These are phyloP conservation scores for Pterocarpus macrocarpus DNA, from an alignment of 306 rosid genomes.

Conservation along the genomic window DNA sequence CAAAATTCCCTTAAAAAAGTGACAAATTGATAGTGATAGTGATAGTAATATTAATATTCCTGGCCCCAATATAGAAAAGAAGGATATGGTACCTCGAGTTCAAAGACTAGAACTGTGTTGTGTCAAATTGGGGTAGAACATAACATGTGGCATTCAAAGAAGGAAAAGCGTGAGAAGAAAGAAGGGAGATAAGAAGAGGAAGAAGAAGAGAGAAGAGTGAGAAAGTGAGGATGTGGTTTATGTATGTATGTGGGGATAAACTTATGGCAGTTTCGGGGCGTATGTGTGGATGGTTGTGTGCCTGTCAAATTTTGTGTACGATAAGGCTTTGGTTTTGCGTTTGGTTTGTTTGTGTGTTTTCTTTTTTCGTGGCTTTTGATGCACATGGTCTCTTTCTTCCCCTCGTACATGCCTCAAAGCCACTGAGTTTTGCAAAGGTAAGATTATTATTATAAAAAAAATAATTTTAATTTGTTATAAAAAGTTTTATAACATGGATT, in stretches of 20 bases:
- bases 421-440: neutral
- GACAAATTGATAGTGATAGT: conserved; percentile 11
- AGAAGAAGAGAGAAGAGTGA: conserved; percentile 25
- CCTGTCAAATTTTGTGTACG: conserved; percentile 61
- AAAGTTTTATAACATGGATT: too few species aligned
- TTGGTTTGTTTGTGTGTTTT: neutral
- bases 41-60: neutral
- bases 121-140: conserved; percentile 31
- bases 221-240: conserved; percentile 37
- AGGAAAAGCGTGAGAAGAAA: neutral
- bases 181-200: conserved; percentile 25
- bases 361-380: conserved; percentile 3
- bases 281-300: conserved; percentile 72
- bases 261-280: conserved; percentile 44
- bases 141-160: conserved; percentile 36
- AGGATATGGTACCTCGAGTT: conserved; percentile 47
- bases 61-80: conserved; percentile 28
- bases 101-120: conserved; percentile 42
- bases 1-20: conserved; percentile 41
- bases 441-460: too few species aligned
- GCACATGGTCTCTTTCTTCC: neutral
- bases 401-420: neutral
- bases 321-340: conserved; percentile 50
- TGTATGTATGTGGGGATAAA: conserved; percentile 59
- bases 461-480: too few species aligned